Evolutionary conservation across 2,329 filamentous ascomycete genomes (phyloP), one percentile per base, ranked within the genome.

Genomic region (Penicillium sp.): DNA sequence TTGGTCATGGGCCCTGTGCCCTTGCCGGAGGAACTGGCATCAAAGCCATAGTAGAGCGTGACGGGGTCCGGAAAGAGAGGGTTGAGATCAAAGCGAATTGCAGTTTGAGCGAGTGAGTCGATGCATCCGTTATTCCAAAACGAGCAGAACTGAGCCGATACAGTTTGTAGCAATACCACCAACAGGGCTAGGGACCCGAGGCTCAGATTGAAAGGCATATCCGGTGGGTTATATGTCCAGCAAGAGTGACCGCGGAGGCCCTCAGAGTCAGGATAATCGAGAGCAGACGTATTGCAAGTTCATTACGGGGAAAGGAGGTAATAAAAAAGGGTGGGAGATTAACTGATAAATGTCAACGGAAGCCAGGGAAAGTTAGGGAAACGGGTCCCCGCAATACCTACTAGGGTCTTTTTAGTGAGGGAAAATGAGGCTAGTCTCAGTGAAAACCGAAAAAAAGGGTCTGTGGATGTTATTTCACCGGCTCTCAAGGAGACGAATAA

Each of bases 91-190:
- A 76, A 65, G 21, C 66, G 59, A 17, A 74, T 62, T 23, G 73
- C 72, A 6, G 70, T 72, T 58, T 76, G 74, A 45, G 74, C 74
- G 17, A 76, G 61, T 6, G 73, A 69, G 55, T 76, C 74, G 58
- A 76, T 68, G 57, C 74, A 76, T 21, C 62, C 68, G 13, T 52
- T 62, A 52, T 73, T 69, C 65, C 68, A 70, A 49, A 76, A 76
- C 5, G 68, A 68, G 53, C 74, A 76, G 42, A 73, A 63, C 48
- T 74, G 70, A 42, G 72, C 71, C 6, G 63, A 56, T 41, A 55
- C 57, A 25, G 61, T 53, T 21, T 62, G 68, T 4, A 68, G 49
- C 4, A 68, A 49, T n/a, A 68, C 23, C 7, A 67, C n/a, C 29
- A 69, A 35, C 5, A 68, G 65, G 58, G 39, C 12, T 10, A 45